phyloP scores from a whole-genome alignment of 2,329 filamentous ascomycete species.

The Dothidotthia symphoricarpi region DNA sequence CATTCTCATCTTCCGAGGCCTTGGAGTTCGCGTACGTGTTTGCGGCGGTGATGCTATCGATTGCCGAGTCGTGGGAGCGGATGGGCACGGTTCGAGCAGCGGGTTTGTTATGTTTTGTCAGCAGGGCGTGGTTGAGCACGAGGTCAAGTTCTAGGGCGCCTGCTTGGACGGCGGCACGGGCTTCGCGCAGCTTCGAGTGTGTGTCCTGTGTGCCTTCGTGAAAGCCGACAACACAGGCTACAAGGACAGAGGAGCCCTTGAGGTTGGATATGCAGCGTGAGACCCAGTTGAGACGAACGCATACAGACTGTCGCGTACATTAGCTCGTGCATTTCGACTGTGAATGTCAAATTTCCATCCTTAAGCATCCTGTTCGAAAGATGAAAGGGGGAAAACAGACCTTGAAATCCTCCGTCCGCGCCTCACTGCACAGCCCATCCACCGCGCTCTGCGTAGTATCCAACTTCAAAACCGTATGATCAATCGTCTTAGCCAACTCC shows the following conservation, averaged over 20 bases:
- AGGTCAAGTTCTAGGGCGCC: slow-evolving; percentile 60
- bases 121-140: slow-evolving; percentile 55
- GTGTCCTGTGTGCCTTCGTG: slow-evolving; percentile 58
- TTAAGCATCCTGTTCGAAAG: too few relatives aligned
- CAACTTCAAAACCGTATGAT: slow-evolving; percentile 53
- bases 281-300: slow-evolving; percentile 57
- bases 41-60: slow-evolving; percentile 35
- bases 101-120: slow-evolving; percentile 38
- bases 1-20: slow-evolving; percentile 18
- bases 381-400: too few relatives aligned
- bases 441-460: slow-evolving; percentile 52
- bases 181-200: slow-evolving; percentile 53
- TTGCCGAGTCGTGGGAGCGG: slow-evolving; percentile 26
- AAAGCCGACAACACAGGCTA: slow-evolving; percentile 61
- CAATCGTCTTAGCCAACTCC: slow-evolving; percentile 42
- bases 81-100: slow-evolving; percentile 1
- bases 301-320: slow-evolving; percentile 50
- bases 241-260: slow-evolving; percentile 48
- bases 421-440: slow-evolving; percentile 56
- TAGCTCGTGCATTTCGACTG: slow-evolving; percentile 2
- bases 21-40: slow-evolving; percentile 31
- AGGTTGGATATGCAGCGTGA: slow-evolving; percentile 51
- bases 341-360: too few relatives aligned
- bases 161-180: slow-evolving; percentile 48
- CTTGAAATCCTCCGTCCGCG: slow-evolving; percentile 48